Percentiles rank a stretch among this genome's conserved stretches.
Conservation (phyloP, 208 protist species). For the Leishmania turanica region DNA sequence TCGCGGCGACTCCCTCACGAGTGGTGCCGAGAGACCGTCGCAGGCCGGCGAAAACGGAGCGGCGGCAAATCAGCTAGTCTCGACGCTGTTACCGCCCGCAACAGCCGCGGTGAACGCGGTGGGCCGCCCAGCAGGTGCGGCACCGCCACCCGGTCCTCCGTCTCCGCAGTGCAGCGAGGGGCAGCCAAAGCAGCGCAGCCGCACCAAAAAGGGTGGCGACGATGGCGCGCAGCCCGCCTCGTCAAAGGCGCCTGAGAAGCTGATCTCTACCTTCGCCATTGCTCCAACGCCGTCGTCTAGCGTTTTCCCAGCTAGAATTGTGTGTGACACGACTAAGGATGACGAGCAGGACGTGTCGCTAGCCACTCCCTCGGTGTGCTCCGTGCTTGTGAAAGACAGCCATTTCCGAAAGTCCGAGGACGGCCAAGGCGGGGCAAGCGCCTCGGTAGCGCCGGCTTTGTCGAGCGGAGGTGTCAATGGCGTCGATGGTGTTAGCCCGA, state of each 20-base stretch:
- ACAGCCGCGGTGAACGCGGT: not conserved
- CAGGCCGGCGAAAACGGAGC: not conserved
- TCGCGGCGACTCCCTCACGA: not conserved
- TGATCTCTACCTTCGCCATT: not conserved
- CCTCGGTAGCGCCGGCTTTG: not conserved
- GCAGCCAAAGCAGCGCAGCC: not conserved
- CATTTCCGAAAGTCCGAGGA: constrained; percentile 23
- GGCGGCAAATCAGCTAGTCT: not conserved
- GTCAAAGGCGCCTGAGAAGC: not conserved
- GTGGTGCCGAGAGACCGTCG: not conserved
- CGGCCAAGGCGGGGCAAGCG: not conserved
- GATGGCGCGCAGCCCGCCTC: not conserved
- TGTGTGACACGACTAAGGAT: not conserved
- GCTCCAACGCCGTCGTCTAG: not conserved
- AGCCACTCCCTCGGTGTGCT: constrained; percentile 7
- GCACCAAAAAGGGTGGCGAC: not conserved
- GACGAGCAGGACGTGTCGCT: not conserved
- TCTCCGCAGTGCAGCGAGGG: not conserved
- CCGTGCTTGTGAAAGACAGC: constrained; percentile 40
- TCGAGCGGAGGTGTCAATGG: not conserved
- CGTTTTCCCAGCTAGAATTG: not conserved
- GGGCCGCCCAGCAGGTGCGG: not conserved
- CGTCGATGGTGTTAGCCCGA: not conserved
- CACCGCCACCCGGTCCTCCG: not conserved
- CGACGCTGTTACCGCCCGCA: not conserved